Conservation (phyloP, 345 rosid species). For the Salix purpurea region DNA sequence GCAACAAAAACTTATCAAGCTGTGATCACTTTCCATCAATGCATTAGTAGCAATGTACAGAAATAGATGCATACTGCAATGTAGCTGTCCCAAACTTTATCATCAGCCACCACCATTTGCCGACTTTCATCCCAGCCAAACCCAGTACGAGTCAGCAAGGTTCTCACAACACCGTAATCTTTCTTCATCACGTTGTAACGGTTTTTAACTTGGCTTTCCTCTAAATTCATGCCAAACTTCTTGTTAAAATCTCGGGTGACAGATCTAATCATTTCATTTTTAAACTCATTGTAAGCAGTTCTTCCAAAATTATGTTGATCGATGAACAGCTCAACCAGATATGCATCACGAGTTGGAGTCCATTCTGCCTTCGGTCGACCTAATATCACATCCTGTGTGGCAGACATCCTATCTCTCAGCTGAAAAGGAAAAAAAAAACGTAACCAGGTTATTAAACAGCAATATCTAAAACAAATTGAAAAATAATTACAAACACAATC, state of each 20-base stretch:
- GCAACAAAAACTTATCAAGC: not conserved
- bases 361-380: conserved; percentile 32
- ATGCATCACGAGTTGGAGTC: conserved; percentile 33
- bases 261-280: conserved; percentile 31
- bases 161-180: conserved; percentile 37
- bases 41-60: not conserved
- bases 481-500: not conserved
- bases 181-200: conserved; percentile 42
- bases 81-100: conserved; percentile 37
- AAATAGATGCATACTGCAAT: conserved; percentile 16
- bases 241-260: conserved; percentile 29
- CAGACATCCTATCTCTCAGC: conserved; percentile 15
- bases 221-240: conserved; percentile 32
- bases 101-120: conserved; percentile 39
- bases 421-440: not conserved
- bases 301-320: conserved; percentile 33
- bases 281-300: conserved; percentile 36
- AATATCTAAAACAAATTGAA: not conserved
- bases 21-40: not conserved
- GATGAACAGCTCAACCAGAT: conserved; percentile 33
- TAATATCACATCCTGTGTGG: conserved; percentile 23
- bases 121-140: conserved; percentile 39
- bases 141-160: conserved; percentile 21
- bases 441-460: not conserved
- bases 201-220: conserved; percentile 40